Conservation (phyloP, 257 asterid genomes). For the Nicotiana undulata region DNA sequence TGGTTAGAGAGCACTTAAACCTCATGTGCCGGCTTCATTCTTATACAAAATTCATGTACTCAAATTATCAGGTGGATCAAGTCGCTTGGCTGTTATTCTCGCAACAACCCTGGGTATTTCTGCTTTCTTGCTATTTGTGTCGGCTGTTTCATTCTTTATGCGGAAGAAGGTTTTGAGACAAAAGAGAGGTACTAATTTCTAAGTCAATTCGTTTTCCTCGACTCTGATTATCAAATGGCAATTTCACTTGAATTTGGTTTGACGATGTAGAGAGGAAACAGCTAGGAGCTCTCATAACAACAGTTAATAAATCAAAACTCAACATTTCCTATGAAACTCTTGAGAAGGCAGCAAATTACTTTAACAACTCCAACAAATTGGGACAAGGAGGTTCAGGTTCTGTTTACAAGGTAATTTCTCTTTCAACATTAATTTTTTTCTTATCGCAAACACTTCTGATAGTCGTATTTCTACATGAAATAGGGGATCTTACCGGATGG, state of each 20-base stretch:
- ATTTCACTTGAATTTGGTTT: not conserved
- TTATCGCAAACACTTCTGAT: not conserved
- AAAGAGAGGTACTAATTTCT: constrained; percentile 30
- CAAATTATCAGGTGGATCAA: constrained; percentile 28
- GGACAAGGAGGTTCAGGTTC: constrained; percentile 84
- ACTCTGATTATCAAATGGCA: not conserved
- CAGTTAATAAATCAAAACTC: constrained; percentile 43
- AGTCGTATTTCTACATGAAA: not conserved
- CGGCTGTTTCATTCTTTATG: constrained; percentile 25
- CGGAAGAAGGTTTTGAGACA: constrained; percentile 28
- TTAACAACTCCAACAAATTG: constrained; percentile 41
- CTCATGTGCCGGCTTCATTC: no score
- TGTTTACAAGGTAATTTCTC: constrained; percentile 53
- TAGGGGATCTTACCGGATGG: constrained; percentile 65
- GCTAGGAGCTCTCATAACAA: constrained; percentile 38
- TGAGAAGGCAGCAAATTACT: constrained; percentile 59
- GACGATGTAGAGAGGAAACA: constrained; percentile 43
- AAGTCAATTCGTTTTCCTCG: not conserved
- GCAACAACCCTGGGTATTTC: constrained; percentile 32
- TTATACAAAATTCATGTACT: not conserved
- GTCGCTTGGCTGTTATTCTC: constrained; percentile 33
- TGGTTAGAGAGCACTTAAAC: no score
- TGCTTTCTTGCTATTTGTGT: constrained; percentile 32
- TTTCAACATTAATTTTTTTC: constrained; percentile 5
- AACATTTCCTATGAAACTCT: constrained; percentile 57